Percentiles rank a stretch among this genome's conserved stretches.
These are phyloP conservation scores for Stephanodiscus minutulus DNA, from an alignment of 108 stramenopile species.

Conservation along the genomic window DNA sequence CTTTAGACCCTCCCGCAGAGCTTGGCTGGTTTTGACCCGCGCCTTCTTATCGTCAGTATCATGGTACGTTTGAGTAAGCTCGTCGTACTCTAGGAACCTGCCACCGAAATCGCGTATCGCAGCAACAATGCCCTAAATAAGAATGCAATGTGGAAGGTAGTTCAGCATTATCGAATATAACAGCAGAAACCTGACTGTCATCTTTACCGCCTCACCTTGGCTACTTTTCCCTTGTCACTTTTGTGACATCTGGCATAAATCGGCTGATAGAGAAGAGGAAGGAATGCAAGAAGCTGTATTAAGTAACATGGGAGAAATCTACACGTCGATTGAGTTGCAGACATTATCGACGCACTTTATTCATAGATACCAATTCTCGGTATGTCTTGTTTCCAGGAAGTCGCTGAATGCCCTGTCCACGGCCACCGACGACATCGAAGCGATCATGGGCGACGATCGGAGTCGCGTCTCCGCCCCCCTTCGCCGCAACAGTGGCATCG, in stretches of 20 bases:
- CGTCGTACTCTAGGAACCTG: constrained; percentile 74
- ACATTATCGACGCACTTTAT: constrained; percentile 16
- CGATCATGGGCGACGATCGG: background rate
- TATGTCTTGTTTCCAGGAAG: constrained; percentile 25
- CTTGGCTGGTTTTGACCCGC: constrained; percentile 53
- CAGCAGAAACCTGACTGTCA: too few species aligned
- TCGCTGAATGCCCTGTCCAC: constrained; percentile 24
- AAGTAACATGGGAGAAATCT: background rate
- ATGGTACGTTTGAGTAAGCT: constrained; percentile 38
- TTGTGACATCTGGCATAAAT: background rate
- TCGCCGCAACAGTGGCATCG: too few species aligned
- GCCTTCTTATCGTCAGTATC: constrained; percentile 80
- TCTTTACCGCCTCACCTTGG: too few species aligned
- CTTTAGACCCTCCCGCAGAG: constrained; percentile 56
- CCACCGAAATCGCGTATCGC: constrained; percentile 16
- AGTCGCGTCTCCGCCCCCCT: too few species aligned
- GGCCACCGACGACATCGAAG: constrained; percentile 22
- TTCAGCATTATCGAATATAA: too few species aligned
- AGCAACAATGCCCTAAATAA: constrained; percentile 13
- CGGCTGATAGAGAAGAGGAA: background rate
- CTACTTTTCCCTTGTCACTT: background rate
- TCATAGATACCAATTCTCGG: constrained; percentile 11
- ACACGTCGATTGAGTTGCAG: background rate
- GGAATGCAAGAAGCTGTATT: background rate
- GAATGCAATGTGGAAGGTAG: too few species aligned